Evolutionary conservation across 306 rosid species (phyloP), one percentile per base, ranked within the genome.

Genomic region (Casuarina cunninghamiana): DNA sequence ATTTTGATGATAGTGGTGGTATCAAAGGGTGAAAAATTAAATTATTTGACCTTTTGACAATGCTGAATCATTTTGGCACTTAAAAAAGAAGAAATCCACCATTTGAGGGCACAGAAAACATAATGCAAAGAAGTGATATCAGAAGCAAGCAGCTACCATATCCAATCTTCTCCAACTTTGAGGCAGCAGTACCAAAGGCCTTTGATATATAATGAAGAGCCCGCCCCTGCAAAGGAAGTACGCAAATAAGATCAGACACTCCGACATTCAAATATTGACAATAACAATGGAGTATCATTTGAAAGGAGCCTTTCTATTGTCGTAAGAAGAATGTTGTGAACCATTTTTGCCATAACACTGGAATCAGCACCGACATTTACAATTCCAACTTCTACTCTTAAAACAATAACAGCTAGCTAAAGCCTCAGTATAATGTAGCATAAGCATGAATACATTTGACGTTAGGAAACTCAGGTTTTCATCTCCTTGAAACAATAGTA

Each of bases 161-260:
- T 86, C 97, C 97, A 60, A 92, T 92, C 90, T 91, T 95, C 92
- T 95, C 97, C 95, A 91, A 81, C 88, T 95, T 95, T 37, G 96
- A 89, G 75, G 96, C 90, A 72, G 97, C 97, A 17, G 90, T 84
- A n/a, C 95, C 88, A 72, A 95, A 95, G 46, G 97, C 97, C 85
- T 91, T 95, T 21, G 91, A 82, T 77, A 92, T 88, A 67, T 91
- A 80, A 82, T 89, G 85, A n/a, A 92, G 92, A 53, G 97, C 91
- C 60, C 93, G 92, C 39, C 96, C 94, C 98, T 92, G 83, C 78
- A 84, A 74, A 77, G 84, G 15, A 51, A 80, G 44, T 76, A 54
- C 8, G 26, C 65, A 81, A 80, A 63, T 79, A 87, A 67, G 46
- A 83, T 50, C 50, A 53, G 41, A 42, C 75, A 69, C 55, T 54